Evolutionary conservation across 2,329 filamentous ascomycete species (phyloP), one percentile per base, ranked within the genome.

Genomic region (Hypomyces perniciosus): DNA sequence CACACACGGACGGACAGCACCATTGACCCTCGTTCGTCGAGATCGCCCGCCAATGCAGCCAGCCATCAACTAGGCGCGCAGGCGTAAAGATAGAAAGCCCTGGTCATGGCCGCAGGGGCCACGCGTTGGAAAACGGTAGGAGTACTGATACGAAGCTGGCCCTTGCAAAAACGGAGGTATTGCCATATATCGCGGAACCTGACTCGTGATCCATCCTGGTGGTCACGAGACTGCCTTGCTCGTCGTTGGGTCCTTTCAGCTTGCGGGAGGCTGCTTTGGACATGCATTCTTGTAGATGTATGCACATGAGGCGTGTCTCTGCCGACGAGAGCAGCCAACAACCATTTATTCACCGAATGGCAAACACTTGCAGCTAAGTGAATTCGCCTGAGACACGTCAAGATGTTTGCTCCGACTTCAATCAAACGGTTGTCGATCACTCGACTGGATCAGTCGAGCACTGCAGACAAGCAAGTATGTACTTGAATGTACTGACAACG

Each of bases 21-120:
- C 42, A 46, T 44, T 46, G 46, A 37, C 39, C 35, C 28, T 51
- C 37, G 34, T 34, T 45, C 45, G 29, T 46, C 27, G 27, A 47
- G 49, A 51, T 51, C 49, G 49, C 46, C 49, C 49, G 49, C 49
- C 49, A 51, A 51, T 51, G 49, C 49, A 51, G 31, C 30, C 39
- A 42, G 31, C 30, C 39, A 42, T 35, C 44, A 44, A 35, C 49
- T 51, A 43, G 44, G 40, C 49, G 49, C 35, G 35, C 49, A 43
- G 49, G 49, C 49, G 49, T 43, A 46, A 27, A 12, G n/a, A 44
- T 28, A 29, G 13, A 43, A n/a, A 33, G 41, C 48, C 48, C 48
- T 34, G 39, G 48, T 50, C 41, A 31, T 28, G 37, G 31, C 44
- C 42, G 42, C 37, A 40, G 39, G 10, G 39, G 46, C 44, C 44